Conservation (phyloP, 805 yeast species). For the Kazachstania taianensis region DNA sequence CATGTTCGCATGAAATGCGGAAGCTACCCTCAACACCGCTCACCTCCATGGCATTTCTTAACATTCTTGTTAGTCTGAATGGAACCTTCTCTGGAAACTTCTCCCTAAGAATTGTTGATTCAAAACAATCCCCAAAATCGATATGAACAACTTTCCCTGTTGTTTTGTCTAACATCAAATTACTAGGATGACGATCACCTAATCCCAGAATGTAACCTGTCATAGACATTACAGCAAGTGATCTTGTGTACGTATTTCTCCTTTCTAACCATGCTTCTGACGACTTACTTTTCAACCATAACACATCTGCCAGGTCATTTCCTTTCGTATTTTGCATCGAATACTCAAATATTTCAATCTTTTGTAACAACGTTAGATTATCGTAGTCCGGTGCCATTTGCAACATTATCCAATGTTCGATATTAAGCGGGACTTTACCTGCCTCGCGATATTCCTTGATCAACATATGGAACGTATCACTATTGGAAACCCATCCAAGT, state of each 20-base stretch:
- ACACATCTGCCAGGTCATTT: conserved; percentile 86
- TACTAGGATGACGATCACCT: conserved; percentile 97
- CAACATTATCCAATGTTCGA: conserved; percentile 90
- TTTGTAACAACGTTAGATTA: conserved; percentile 74
- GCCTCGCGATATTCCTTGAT: conserved; percentile 90
- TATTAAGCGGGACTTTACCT: conserved; percentile 76
- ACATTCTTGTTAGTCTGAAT: conserved; percentile 90
- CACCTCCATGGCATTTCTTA: conserved; percentile 97
- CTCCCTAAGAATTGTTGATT: conserved; percentile 92
- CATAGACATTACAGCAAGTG: conserved; percentile 98
- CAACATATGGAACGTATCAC: conserved; percentile 91
- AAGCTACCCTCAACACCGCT: conserved; percentile 97
- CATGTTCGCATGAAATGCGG: conserved; percentile 93
- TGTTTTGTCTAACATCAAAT: conserved; percentile 84
- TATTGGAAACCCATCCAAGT: conserved; percentile 94
- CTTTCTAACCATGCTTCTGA: conserved; percentile 98
- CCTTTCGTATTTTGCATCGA: conserved; percentile 94
- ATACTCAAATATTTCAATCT: conserved; percentile 92
- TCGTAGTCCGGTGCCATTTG: conserved; percentile 98
- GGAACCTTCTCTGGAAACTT: conserved; percentile 98
- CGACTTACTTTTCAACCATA: conserved; percentile 92
- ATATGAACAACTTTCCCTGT: conserved; percentile 96
- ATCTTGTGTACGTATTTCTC: conserved; percentile 90
- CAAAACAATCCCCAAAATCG: conserved; percentile 98
- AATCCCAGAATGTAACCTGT: conserved; percentile 93